Conservation (phyloP, 2,329 filamentous ascomycete species). For the Exophiala alcalophila region DNA sequence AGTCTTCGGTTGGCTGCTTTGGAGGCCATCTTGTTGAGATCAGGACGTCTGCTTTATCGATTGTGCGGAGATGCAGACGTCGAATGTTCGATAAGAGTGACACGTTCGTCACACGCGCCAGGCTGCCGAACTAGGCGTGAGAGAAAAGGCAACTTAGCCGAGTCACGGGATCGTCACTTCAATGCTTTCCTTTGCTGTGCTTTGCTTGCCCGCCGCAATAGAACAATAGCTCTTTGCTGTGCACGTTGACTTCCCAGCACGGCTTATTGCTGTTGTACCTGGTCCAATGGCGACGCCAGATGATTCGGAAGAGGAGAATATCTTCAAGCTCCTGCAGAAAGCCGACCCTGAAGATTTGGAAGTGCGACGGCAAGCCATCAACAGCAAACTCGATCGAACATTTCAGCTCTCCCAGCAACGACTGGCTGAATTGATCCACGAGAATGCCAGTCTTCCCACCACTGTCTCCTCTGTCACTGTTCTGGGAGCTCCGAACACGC, state of each 20-base stretch:
- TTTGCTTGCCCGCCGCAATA: no score
- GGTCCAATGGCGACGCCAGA: slow-evolving; percentile 20
- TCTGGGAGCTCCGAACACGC: slow-evolving; percentile 78
- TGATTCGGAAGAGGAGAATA: slow-evolving; percentile 16
- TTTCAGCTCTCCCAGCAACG: slow-evolving; percentile 62
- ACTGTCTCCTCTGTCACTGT: slow-evolving; percentile 83
- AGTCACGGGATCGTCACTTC: no score
- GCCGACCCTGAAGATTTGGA: slow-evolving; percentile 57
- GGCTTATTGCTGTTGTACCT: neutral
- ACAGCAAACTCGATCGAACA: slow-evolving; percentile 56
- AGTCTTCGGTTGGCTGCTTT: slow-evolving; percentile 70
- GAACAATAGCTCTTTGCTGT: no score
- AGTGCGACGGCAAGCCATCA: slow-evolving; percentile 59
- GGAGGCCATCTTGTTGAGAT: slow-evolving; percentile 61
- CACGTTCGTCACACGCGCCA: no score
- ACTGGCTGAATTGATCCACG: slow-evolving; percentile 65
- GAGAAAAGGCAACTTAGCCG: no score
- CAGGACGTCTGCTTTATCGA: no score
- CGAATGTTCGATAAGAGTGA: no score
- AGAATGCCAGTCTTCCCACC: slow-evolving; percentile 82
- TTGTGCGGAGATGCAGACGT: no score
- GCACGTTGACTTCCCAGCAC: no score
- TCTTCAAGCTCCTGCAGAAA: slow-evolving; percentile 27
- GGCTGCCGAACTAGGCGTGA: no score
- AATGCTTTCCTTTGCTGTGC: no score